Evolutionary conservation across 2,329 filamentous ascomycete genomes (phyloP), one percentile per base, ranked within the genome.

Genomic region (Rhynchosporium secalis): DNA sequence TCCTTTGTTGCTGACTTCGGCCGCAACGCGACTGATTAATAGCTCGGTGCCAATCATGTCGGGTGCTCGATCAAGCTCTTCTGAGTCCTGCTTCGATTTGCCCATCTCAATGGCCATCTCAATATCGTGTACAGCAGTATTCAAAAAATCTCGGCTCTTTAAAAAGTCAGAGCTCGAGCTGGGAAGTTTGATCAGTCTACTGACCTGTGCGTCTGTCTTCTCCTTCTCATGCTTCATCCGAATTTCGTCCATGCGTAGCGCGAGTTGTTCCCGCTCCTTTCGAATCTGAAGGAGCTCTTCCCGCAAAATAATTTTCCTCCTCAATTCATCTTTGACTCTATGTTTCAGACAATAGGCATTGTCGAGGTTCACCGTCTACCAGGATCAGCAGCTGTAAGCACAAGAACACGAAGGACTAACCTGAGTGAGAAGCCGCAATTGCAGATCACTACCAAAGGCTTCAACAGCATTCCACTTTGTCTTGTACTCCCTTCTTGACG

Each of bases 181-280:
- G 57, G 61, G 12, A 46, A 8, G 26, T 40, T 13, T 31, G 10
- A 45, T 20, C 2, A 8, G 12, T 13, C 5, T 13, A 73, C 79
- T 65, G 73, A 85, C 84, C 73, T 82, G 75, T 59, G 81, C 78
- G 61, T 81, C 77, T 64, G 78, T 79, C 57, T 77, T 81, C 33
- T 83, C 81, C 2, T 75, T 78, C 64, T 87, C 84, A 61, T 88
- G 85, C 67, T 80, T 81, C 41, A 80, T 79, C 49, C 86, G 78
- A n/a, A 87, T 77, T 7, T 83, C 83, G 65, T 89, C 86, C 79
- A 86, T 87, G 47, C 80, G 81, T 20, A 88, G 73, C 4, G 82
- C 84, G 7, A 88, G 81, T 66, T 87, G 81, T 68, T 88, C 84
- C 58, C 84, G 78, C 74, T 88, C 85, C 28, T 78, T 77, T 51